Evolutionary conservation across 441 rosid species (phyloP), one percentile per base, ranked within the genome.

Genomic region (Kokia cookei): DNA sequence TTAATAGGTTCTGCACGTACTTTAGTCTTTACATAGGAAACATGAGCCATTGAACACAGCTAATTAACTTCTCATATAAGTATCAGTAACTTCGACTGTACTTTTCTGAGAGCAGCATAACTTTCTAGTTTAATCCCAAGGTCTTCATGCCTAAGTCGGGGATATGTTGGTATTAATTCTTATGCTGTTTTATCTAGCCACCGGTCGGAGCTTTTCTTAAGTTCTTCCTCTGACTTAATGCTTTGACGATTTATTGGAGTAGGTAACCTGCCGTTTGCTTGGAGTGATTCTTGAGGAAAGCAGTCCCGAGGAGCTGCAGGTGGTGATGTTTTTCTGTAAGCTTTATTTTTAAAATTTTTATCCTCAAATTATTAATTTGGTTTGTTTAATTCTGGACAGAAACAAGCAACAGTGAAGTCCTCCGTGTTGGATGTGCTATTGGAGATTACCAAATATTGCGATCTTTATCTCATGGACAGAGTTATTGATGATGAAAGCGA

Each of bases 381-480:
- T 81, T 74, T 65, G 27, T 72, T 84, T 81, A 72, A 26, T 80
- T 77, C 12, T 73, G 74, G 65, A 80, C 86, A 95, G 99, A 90
- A 82, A 78, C 94, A 91, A 91, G 97, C 86, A 70, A 96, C 98
- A 19, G 96, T 96, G 76, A 91, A 84, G 81, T 87, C 96, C 75
- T 91, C 97, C 27, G 97, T 88, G 75, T 80, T 96, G 84, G 97
- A 96, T 83, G 94, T 93, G 77, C 90, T 96, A 51, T 79, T 92
- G 83, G 99, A 96, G 86, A 90, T 96, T 72, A 87, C 97, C 47
- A 96, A 89, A 81, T 89, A 74, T 79, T 92, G 94, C 81, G 99
- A 96, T 83, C 92, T 96, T 67, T 93, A 96, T 86, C 94, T 93
- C 69, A 96, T 96, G 99, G 99, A 96, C 86, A 89, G 98, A 90